A percentile compares a stretch with the other conserved stretches of the same genome.
Evolutionary conservation across 768 basidiomycete genomes (phyloP).

Genomic region (Lentinus tigrinus): DNA sequence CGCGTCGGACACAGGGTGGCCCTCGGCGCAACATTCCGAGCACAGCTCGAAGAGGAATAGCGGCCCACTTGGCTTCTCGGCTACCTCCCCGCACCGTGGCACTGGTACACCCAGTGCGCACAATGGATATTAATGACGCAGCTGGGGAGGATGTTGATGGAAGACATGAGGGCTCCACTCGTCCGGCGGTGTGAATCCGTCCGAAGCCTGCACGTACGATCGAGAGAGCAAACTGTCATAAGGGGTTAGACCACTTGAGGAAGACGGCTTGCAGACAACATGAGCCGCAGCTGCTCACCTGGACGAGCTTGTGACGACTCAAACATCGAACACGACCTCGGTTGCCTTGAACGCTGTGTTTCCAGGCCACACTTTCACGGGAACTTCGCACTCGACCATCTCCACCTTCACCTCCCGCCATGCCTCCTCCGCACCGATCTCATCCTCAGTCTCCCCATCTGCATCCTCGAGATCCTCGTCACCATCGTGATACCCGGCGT

Average conservation of each 20-base stretch:
- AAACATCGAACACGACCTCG: conserved; percentile 79
- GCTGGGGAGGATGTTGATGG: background rate
- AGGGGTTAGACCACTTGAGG: background rate
- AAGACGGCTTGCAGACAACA: background rate
- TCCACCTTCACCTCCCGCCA: conserved; percentile 75
- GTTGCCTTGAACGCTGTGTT: conserved; percentile 83
- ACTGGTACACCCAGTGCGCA: no score
- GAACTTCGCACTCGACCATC: conserved; percentile 93
- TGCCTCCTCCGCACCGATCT: conserved; percentile 48
- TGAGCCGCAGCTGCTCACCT: background rate
- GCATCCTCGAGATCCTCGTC: conserved; percentile 42
- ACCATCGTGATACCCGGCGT: conserved; percentile 59
- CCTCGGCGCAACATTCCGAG: conserved; percentile 8
- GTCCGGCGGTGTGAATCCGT: background rate
- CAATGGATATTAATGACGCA: background rate
- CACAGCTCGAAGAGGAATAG: conserved; percentile 2
- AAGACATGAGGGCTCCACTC: background rate
- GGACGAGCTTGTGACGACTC: background rate
- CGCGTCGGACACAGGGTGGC: background rate
- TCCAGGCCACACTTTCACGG: conserved; percentile 84
- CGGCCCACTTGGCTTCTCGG: background rate
- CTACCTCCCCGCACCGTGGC: no score
- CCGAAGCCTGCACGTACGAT: background rate
- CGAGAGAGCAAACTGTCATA: background rate
- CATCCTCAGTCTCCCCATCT: conserved; percentile 28